Evolutionary conservation across 331 rosid genomes (phyloP).

Genomic region (Quercus phellos): DNA sequence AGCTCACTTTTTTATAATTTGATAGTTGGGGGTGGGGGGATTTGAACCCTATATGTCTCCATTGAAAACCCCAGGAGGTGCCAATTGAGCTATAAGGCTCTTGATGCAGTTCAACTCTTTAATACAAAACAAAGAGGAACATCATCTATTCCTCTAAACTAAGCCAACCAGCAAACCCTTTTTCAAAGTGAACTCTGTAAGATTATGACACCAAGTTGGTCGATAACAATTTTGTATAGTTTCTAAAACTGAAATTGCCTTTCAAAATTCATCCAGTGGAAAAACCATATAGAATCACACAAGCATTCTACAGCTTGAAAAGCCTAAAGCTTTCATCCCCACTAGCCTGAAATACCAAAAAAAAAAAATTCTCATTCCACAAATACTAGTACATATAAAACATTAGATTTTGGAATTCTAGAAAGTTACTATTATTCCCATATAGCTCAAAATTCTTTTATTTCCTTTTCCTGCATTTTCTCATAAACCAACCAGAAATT

Average conservation of each 20-base stretch:
- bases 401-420: too few relatives aligned
- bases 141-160: too few relatives aligned
- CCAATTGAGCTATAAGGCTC: too few relatives aligned
- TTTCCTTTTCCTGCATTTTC: not conserved
- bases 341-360: not conserved
- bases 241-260: not conserved
- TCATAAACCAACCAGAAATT: not conserved
- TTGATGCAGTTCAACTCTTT: too few relatives aligned
- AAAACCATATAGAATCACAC: not conserved
- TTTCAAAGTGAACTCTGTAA: not conserved
- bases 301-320: not conserved
- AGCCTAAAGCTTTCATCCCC: not conserved
- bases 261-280: not conserved
- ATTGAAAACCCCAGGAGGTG: too few relatives aligned
- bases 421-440: too few relatives aligned
- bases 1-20: not conserved
- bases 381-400: too few relatives aligned
- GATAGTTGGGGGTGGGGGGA: too few relatives aligned
- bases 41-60: too few relatives aligned
- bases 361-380: too few relatives aligned
- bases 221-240: not conserved
- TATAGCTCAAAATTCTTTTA: not conserved
- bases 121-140: not conserved
- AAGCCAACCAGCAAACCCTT: not conserved
- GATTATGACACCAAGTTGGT: not conserved